Evolutionary conservation across 495 filamentous ascomycete genomes (phyloP).

Genomic region (Penicillium maclennaniae): DNA sequence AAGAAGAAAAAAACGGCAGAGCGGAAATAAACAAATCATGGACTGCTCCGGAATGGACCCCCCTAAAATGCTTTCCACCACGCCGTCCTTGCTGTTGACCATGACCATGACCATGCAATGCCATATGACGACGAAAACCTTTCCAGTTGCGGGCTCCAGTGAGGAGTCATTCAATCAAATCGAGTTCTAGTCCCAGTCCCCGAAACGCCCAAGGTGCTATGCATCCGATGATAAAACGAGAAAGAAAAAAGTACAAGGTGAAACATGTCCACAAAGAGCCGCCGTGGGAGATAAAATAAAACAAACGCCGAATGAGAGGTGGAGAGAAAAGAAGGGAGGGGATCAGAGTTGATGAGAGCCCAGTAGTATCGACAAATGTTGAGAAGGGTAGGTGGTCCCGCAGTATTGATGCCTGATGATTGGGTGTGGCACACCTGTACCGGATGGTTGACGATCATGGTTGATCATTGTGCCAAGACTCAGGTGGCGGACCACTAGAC

Average conservation of each 20-base stretch:
- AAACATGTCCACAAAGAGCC: constrained; percentile 19
- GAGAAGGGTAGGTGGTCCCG: constrained; percentile 5
- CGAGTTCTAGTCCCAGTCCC: constrained; percentile 34
- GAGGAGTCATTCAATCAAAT: constrained; percentile 31
- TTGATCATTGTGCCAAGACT: constrained; percentile 22
- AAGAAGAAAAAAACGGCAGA: constrained; percentile 7
- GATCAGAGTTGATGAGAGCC: constrained; percentile 1
- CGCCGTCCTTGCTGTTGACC: constrained; percentile 24
- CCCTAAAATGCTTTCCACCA: constrained; percentile 25
- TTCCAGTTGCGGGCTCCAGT: constrained; percentile 27
- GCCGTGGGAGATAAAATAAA: constrained; percentile 10
- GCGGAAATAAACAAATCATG: constrained; percentile 17
- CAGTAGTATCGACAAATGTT: constrained; percentile 14
- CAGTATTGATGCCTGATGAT: neutral
- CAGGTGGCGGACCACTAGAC: constrained; percentile 24
- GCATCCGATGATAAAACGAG: constrained; percentile 25
- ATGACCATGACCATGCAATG: constrained; percentile 29
- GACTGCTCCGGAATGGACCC: constrained; percentile 25
- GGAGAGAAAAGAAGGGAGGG: constrained; percentile 2
- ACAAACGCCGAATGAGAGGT: constrained; percentile 15
- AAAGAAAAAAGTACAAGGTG: constrained; percentile 21
- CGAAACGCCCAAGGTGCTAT: constrained; percentile 35
- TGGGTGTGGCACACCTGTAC: constrained; percentile 5
- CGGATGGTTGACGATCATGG: constrained; percentile 12
- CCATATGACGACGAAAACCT: constrained; percentile 30